Conservation (phyloP, 2,329 filamentous ascomycete species). For the Bipolaris oryzae region DNA sequence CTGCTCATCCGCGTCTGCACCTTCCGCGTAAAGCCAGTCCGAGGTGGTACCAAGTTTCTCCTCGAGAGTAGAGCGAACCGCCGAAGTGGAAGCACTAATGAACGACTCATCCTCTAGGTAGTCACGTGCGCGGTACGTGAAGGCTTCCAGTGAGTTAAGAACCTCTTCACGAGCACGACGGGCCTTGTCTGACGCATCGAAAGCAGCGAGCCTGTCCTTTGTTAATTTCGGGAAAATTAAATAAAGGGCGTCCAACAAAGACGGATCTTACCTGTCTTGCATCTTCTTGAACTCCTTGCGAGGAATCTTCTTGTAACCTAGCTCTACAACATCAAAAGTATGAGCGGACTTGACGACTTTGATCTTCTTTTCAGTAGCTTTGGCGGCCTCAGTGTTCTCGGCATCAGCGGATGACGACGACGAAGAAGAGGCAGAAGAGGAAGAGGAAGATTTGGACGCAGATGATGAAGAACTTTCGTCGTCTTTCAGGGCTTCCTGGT, state of each 20-base stretch:
- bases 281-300: slow-evolving; percentile 65
- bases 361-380: slow-evolving; percentile 55
- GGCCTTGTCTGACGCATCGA: slow-evolving; percentile 82
- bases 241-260: not conserved
- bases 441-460: slow-evolving; percentile 50
- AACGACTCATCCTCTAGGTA: slow-evolving; percentile 80
- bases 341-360: slow-evolving; percentile 60
- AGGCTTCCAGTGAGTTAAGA: slow-evolving; percentile 90
- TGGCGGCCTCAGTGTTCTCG: slow-evolving; percentile 57
- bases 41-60: slow-evolving; percentile 71
- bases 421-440: slow-evolving; percentile 50
- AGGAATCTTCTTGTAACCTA: slow-evolving; percentile 62
- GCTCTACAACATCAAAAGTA: slow-evolving; percentile 51
- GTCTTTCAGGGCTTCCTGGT: slow-evolving; percentile 73
- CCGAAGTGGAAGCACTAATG: slow-evolving; percentile 70
- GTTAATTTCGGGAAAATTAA: slow-evolving; percentile 18
- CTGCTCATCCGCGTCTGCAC: slow-evolving; percentile 74
- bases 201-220: slow-evolving; percentile 71
- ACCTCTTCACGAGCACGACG: slow-evolving; percentile 81
- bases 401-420: slow-evolving; percentile 54
- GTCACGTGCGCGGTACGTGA: slow-evolving; percentile 87
- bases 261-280: slow-evolving; percentile 59
- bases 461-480: slow-evolving; percentile 50
- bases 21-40: slow-evolving; percentile 92
- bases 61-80: slow-evolving; percentile 70